Base-by-base conservation (phyloP, 2,329 filamentous ascomycete genomes). In the Diaporthe destruens region DNA sequence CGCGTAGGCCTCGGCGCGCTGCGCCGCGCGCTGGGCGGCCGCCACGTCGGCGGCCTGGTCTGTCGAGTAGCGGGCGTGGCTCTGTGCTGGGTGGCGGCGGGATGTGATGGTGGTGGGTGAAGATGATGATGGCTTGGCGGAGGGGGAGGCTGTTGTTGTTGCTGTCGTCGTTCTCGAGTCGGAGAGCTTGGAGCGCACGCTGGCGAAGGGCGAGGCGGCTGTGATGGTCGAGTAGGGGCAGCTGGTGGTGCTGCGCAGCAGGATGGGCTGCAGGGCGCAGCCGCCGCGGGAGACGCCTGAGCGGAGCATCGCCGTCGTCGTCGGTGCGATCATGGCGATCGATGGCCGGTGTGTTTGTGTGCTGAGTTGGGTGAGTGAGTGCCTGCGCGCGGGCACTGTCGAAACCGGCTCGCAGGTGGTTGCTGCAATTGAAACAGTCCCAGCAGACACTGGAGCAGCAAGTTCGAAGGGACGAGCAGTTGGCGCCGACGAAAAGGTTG, bases 271-370 rank as follows among this genome's bases (percentile, higher is more conserved):
- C 68, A 78, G 79, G 67, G 79, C 74, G 71, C 72, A 71, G 42
- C 75, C 75, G 69, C 67, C 76, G 71, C 80, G 78, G 72, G 76
- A 75, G 69, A 80, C 75, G 76, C 80, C 76, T 39, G 79, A 76
- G 70, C 80, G 80, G 65, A 82, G 75, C 78, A 80, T 78, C 6
- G 77, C 78, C 16, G 77, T 77, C 54, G 80, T 77, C 65, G 79
- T 78, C 49, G 77, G 75, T 49, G 77, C 77, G 71, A 81, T 74
- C 80, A 81, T 81, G 25, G 49, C 72, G 71, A 5, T 29, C 72
- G 71, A 5, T 29, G 29, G 29, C 5, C 2, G 11, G 42, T 36
- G 47, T 16, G 29, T 12, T 42, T 42, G 5, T 42, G 39, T 18
- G 29, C 16, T 42, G 5, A 18, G 39, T 18, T 29, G 11, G 6